These are phyloP conservation scores for Acorus gramineus DNA, from an alignment of 106 monocot species.

Conservation along the genomic window DNA sequence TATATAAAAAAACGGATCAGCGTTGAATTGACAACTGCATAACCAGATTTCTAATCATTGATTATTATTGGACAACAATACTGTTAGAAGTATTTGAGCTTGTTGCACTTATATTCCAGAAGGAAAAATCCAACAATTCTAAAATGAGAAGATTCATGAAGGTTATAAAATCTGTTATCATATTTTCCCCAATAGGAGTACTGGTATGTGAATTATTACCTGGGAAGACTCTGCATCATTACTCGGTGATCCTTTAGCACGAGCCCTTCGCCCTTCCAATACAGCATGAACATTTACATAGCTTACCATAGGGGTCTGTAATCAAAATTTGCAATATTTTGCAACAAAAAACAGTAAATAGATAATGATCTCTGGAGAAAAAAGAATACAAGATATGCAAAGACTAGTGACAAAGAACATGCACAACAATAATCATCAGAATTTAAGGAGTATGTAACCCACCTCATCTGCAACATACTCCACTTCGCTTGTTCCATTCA, in stretches of 20 bases:
- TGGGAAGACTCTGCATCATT: conserved; percentile 42
- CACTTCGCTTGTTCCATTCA: conserved; percentile 78
- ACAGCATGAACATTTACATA: conserved; percentile 96
- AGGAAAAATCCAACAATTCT: no score
- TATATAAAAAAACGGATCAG: no score
- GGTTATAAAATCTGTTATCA: no score
- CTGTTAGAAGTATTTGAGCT: no score
- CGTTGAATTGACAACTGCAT: no score
- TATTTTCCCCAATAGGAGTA: no score
- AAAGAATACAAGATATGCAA: conserved; percentile 2
- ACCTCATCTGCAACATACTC: conserved; percentile 96
- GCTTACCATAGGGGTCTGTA: conserved; percentile 92
- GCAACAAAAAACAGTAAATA: background rate
- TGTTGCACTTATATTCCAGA: no score
- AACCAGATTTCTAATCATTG: no score
- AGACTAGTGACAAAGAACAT: background rate
- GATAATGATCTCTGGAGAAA: background rate
- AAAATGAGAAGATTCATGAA: background rate
- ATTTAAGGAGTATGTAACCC: background rate
- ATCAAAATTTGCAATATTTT: background rate
- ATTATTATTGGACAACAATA: no score
- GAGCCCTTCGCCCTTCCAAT: conserved; percentile 69
- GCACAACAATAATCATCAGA: background rate
- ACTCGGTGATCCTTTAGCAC: conserved; percentile 40
- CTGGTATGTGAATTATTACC: conserved; percentile 13